Evolutionary conservation across 2,329 filamentous ascomycete genomes (phyloP), one percentile per base, ranked within the genome.

Genomic region (Aureobasidium sp.): DNA sequence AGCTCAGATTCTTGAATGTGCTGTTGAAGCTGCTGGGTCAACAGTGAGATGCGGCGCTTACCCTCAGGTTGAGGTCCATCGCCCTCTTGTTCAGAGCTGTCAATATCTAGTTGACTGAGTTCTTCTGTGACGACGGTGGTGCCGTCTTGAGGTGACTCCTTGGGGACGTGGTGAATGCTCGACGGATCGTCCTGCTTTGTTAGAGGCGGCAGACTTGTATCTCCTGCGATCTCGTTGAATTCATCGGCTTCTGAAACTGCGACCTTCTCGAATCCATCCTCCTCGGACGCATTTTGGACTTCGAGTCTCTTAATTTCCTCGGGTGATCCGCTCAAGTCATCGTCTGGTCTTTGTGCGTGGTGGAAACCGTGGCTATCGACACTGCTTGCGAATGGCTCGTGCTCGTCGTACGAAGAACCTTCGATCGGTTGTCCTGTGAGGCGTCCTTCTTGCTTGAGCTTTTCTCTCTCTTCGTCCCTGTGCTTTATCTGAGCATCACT

Each of bases 181-280:
- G 41, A 51, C 25, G 62, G 56, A 25, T 63, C 55, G n/a, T 52
- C 48, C 44, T 41, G 44, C 39, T 63, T 63, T 20, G 62, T 63
- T 27, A 59, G 56, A 61, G 60, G 69, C 61, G 59, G 64, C 63
- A 48, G 64, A 44, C 55, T 70, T 67, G 66, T 63, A 34, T 62
- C 63, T 48, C 69, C 72, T 25, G 75, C 72, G 62, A 78, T 79
- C 71, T 86, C 86, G 66, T 86, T 81, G 63, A 88, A 84, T 65
- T 88, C 85, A 65, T 89, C 84, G 63, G 91, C 88, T 34, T 86
- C 87, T 49, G 84, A 82, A 27, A 81, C 79, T 49, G 79, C 79
- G 11, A 97, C 92, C 74, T 96, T 91, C 73, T 99, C 94, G 70
- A 97, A 97, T 0, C 90, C 90, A 71, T 97, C 94, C 66, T 94